phyloP scores from a whole-genome alignment of 495 filamentous ascomycete genomes.

The Podospora bellae-mahoneyi region DNA sequence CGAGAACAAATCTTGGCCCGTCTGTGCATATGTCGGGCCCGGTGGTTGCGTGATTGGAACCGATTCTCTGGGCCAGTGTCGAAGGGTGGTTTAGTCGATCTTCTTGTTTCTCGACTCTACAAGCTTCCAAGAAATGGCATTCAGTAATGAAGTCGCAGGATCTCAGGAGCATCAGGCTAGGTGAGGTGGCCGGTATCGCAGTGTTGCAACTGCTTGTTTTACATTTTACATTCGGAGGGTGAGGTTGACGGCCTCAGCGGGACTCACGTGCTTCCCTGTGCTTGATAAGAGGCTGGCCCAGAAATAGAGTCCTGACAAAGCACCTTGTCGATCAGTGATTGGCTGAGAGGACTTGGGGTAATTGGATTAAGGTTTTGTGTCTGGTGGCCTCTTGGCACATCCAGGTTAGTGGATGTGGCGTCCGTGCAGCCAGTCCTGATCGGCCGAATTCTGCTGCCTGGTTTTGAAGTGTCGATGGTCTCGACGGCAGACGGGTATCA shows the following conservation, averaged over 20 bases:
- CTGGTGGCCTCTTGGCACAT: background rate
- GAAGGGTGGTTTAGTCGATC: background rate
- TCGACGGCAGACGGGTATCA: background rate
- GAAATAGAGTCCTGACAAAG: conserved; percentile 11
- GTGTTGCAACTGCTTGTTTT: background rate
- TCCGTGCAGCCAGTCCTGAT: background rate
- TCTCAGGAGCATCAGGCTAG: no score
- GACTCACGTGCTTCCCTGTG: background rate
- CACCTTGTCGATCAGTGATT: background rate
- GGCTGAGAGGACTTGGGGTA: background rate
- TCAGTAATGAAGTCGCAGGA: no score
- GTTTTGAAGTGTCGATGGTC: background rate
- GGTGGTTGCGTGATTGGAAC: no score
- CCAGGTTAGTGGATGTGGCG: background rate
- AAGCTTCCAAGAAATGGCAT: background rate
- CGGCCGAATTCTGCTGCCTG: conserved; percentile 11
- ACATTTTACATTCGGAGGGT: background rate
- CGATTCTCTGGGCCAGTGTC: background rate
- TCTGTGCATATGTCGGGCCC: background rate
- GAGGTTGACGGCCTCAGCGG: background rate
- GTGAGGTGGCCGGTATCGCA: background rate
- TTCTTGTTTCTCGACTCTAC: background rate
- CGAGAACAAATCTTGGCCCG: conserved; percentile 1
- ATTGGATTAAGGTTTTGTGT: conserved; percentile 9
- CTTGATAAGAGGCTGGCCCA: conserved; percentile 6